phyloP scores from a whole-genome alignment of 2,329 filamentous ascomycete genomes.

The Trichoderma asperellum region DNA sequence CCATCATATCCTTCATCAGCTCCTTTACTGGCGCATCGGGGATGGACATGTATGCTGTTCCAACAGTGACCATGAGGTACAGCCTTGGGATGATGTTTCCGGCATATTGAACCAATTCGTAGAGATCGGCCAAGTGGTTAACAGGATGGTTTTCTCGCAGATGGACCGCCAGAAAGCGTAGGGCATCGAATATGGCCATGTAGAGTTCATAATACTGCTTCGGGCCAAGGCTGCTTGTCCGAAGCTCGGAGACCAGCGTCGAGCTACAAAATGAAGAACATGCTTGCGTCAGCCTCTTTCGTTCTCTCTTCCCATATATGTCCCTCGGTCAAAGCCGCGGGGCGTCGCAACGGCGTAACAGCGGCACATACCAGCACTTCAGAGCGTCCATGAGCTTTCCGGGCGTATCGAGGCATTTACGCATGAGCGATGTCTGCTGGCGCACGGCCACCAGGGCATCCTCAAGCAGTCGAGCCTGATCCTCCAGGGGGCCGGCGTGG shows the following conservation, averaged over 20 bases:
- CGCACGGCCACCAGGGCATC: slow-evolving; percentile 95
- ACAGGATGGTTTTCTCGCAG: slow-evolving; percentile 96
- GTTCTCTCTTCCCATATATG: neutral
- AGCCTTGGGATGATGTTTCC: slow-evolving; percentile 96
- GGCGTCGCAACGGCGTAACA: neutral
- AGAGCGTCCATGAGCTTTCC: slow-evolving; percentile 99
- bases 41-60: slow-evolving; percentile 98
- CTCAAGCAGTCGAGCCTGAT: slow-evolving; percentile 90
- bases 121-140: slow-evolving; percentile 96
- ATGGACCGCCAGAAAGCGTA: slow-evolving; percentile 94
- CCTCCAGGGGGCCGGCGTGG: slow-evolving; percentile 68
- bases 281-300: slow-evolving; percentile 26
- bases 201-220: slow-evolving; percentile 99
- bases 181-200: slow-evolving; percentile 97
- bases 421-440: slow-evolving; percentile 96
- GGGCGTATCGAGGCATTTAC: slow-evolving; percentile 93
- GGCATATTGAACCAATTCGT: slow-evolving; percentile 96
- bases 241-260: slow-evolving; percentile 95
- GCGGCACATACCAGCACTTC: slow-evolving; percentile 86
- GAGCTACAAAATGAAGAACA: slow-evolving; percentile 63
- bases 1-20: slow-evolving; percentile 99
- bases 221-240: slow-evolving; percentile 94
- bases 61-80: slow-evolving; percentile 99
- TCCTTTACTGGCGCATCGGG: slow-evolving; percentile 98
- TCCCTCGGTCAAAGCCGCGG: neutral